Percentiles rank a stretch among this genome's conserved stretches.
phyloP scores from a whole-genome alignment of 345 rosid genomes.

The Eucalyptus guilfoylei region DNA sequence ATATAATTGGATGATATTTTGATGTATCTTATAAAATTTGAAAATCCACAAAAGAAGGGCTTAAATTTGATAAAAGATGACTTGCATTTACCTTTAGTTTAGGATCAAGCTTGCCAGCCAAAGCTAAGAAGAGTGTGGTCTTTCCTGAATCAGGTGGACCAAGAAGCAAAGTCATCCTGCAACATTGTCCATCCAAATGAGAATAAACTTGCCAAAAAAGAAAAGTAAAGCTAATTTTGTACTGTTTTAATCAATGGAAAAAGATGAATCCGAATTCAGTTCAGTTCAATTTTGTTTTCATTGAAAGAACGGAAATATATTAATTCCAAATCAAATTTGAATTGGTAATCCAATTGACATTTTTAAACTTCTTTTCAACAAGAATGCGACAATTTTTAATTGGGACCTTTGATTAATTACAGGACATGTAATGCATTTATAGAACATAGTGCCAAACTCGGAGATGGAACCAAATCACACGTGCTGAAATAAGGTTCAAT shows the following conservation, averaged over 20 bases:
- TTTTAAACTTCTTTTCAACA: background rate
- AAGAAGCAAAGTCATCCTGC: conserved; percentile 32
- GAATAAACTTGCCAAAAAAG: background rate
- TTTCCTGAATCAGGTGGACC: conserved; percentile 94
- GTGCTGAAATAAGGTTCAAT: background rate
- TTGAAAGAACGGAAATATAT: background rate
- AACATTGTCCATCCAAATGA: background rate
- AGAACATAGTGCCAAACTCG: background rate
- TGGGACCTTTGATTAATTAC: background rate
- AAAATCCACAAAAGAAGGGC: background rate
- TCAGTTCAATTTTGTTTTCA: background rate
- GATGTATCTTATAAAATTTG: background rate
- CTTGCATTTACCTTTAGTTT: background rate
- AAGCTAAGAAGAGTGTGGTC: conserved; percentile 57
- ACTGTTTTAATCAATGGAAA: background rate
- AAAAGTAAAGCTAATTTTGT: background rate
- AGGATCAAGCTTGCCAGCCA: conserved; percentile 11
- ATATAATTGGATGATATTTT: background rate
- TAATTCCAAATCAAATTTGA: background rate
- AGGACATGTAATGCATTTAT: background rate
- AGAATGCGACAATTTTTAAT: background rate
- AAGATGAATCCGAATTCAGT: background rate
- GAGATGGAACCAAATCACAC: background rate
- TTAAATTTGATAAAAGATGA: background rate
- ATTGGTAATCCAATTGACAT: background rate